A percentile compares a stretch with the other conserved stretches of the same genome.
These are phyloP conservation scores for Neurospora sp. DNA, from an alignment of 495 filamentous ascomycete species.

Conservation along the genomic window DNA sequence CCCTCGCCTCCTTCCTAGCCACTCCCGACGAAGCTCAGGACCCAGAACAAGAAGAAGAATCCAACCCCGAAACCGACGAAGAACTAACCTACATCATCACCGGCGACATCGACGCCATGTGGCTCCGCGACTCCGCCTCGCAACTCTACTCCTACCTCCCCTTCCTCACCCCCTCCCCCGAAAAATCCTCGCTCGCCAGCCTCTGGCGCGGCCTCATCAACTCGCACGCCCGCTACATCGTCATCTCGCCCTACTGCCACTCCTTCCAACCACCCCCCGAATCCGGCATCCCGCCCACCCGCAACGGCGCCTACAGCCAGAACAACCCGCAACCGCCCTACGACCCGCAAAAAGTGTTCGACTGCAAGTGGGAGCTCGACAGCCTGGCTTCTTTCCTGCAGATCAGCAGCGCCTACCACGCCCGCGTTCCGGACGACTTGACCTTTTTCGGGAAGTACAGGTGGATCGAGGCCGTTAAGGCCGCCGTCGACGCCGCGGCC, in stretches of 20 bases:
- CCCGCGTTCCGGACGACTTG: constrained; percentile 37
- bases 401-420: constrained; percentile 49
- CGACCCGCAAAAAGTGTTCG: constrained; percentile 42
- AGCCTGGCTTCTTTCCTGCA: constrained; percentile 52
- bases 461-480: constrained; percentile 48
- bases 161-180: constrained; percentile 41
- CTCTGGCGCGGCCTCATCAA: constrained; percentile 52
- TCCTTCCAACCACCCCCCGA: constrained; percentile 51
- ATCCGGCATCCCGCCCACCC: constrained; percentile 35
- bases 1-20: background rate
- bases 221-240: constrained; percentile 47
- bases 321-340: constrained; percentile 41
- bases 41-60: constrained; percentile 15
- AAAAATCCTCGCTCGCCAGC: constrained; percentile 44
- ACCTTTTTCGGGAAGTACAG: constrained; percentile 49
- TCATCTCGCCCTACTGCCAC: constrained; percentile 51
- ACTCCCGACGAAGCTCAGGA: background rate
- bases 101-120: constrained; percentile 58
- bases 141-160: constrained; percentile 52
- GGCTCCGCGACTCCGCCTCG: constrained; percentile 53
- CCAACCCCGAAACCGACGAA: constrained; percentile 36
- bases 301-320: constrained; percentile 37
- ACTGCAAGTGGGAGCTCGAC: constrained; percentile 58
- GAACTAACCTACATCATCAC: constrained; percentile 57
- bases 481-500: constrained; percentile 45